Evolutionary conservation across 345 rosid genomes (phyloP), one percentile per base, ranked within the genome.

Genomic region (Bruguiera gymnorhiza): DNA sequence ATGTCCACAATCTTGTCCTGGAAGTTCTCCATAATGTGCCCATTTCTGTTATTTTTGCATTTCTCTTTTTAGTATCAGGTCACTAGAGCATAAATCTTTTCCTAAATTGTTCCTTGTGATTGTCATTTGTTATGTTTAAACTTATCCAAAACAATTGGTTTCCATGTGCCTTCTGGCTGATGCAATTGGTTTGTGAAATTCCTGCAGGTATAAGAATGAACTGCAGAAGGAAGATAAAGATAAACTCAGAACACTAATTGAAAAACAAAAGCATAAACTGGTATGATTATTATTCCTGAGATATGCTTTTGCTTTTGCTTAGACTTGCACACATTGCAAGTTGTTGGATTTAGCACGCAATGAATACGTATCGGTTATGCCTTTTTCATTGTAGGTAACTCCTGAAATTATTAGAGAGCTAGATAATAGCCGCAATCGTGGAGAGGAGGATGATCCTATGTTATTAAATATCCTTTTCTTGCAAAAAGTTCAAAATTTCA

Each of bases 391-490:
- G 59, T 71, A 95, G 98, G 93, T 95, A 71, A 87, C 99, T 52
- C 93, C 94, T 60, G 97, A 88, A 82, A 90, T 95, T 73, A 52
- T 74, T 46, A 85, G 90, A 75, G 99, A 95, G 83, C 82, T 95
- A 27, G 84, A 84, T 66, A 83, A 81, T 68, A 87, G 94, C 79
- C 86, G 89, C 70, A 90, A 79, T 81, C 92, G 96, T 21, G 95
- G 98, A 19, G 97, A 94, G 82, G 87, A 84, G 77, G 95, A 79
- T 15, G 88, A 88, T 79, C 83, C 78, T n/a, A 84, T 84, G 87
- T 37, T 72, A 69, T 80, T 80, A 50, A 76, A 90, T 94, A 94
- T 92, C 97, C 97, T 91, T 89, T 83, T 43, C 19, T 43, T 13
- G 50, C 18, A 16, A 64, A 58, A 48, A 4, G 32, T 29, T 19